Conservation (phyloP, 2,329 filamentous ascomycete genomes). For the Gnomoniopsis smithogilvyi region DNA sequence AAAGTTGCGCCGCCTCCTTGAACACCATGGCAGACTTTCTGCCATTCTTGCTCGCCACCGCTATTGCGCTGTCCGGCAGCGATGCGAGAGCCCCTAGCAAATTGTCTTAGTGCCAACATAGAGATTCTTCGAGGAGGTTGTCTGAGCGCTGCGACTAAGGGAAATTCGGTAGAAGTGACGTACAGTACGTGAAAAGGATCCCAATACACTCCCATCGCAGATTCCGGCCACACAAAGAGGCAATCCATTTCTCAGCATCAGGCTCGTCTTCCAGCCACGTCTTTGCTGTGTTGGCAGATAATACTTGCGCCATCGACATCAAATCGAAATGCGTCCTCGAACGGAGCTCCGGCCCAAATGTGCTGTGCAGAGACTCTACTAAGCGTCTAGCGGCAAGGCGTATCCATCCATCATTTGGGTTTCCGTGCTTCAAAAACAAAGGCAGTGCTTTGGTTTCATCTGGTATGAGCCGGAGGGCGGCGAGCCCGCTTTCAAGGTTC, state of each 20-base stretch:
- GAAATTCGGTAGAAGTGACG: too few species aligned
- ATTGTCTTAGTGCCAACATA: too few species aligned
- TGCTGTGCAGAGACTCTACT: conserved; percentile 29
- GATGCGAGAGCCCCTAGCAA: too few species aligned
- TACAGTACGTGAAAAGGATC: conserved; percentile 30
- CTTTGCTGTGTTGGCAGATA: conserved; percentile 36
- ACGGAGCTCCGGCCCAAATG: conserved; percentile 28
- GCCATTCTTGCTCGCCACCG: neutral
- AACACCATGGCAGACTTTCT: conserved; percentile 22
- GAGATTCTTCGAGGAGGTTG: too few species aligned
- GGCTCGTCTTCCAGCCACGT: conserved; percentile 33
- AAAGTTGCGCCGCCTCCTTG: conserved; percentile 26
- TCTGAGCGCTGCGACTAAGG: too few species aligned
- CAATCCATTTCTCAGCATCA: conserved; percentile 34
- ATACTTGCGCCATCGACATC: conserved; percentile 31
- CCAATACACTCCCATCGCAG: conserved; percentile 43
- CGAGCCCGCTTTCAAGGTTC: conserved; percentile 34
- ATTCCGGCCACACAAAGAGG: conserved; percentile 34
- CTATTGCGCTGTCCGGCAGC: neutral
- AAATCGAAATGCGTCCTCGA: conserved; percentile 27
- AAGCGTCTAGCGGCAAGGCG: conserved; percentile 26
- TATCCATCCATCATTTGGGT: conserved; percentile 31
- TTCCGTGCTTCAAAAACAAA: conserved; percentile 20
- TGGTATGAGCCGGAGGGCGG: conserved; percentile 35
- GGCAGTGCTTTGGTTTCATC: conserved; percentile 21